phyloP scores from a whole-genome alignment of 2,329 filamentous ascomycete species.

The Macroventuria anomochaeta region DNA sequence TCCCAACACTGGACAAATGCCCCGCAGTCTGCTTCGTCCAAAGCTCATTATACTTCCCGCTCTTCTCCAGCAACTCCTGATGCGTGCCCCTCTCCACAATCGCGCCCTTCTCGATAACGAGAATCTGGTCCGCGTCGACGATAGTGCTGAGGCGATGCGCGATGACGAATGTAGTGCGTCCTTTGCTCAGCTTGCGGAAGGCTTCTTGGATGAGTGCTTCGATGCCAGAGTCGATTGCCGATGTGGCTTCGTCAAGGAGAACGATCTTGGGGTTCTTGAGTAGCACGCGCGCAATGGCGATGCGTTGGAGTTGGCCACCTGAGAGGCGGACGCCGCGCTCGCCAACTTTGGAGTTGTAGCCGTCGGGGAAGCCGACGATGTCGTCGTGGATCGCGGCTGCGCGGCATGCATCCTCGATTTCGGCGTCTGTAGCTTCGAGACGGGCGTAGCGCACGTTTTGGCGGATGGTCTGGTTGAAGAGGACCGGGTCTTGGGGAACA shows the following conservation, averaged over 20 bases:
- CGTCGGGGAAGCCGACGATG: conserved; percentile 62
- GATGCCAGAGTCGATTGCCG: conserved; percentile 78
- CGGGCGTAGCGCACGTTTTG: conserved; percentile 70
- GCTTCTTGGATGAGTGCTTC: conserved; percentile 71
- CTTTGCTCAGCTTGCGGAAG: conserved; percentile 63
- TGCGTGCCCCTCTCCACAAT: conserved; percentile 82
- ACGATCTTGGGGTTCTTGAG: conserved; percentile 82
- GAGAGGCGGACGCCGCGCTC: conserved; percentile 59
- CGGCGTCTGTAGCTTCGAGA: conserved; percentile 65
- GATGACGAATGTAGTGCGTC: conserved; percentile 71
- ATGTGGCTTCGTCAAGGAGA: conserved; percentile 86
- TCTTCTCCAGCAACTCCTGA: conserved; percentile 71
- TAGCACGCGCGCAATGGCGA: conserved; percentile 75
- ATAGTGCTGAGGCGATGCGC: conserved; percentile 85
- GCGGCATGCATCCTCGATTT: conserved; percentile 66
- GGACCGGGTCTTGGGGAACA: conserved; percentile 68
- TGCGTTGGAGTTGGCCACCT: conserved; percentile 70
- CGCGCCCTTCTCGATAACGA: conserved; percentile 77
- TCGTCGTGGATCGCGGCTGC: conserved; percentile 70
- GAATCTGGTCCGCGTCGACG: conserved; percentile 83
- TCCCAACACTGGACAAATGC: conserved; percentile 25
- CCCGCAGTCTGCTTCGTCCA: conserved; percentile 79
- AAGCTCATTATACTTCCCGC: conserved; percentile 81
- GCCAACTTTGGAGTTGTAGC: conserved; percentile 50
- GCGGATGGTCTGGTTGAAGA: conserved; percentile 70